These are phyloP conservation scores for Chytriomyces hyalinus DNA, from an alignment of 192 early-diverging fungal genomes.

Conservation along the genomic window DNA sequence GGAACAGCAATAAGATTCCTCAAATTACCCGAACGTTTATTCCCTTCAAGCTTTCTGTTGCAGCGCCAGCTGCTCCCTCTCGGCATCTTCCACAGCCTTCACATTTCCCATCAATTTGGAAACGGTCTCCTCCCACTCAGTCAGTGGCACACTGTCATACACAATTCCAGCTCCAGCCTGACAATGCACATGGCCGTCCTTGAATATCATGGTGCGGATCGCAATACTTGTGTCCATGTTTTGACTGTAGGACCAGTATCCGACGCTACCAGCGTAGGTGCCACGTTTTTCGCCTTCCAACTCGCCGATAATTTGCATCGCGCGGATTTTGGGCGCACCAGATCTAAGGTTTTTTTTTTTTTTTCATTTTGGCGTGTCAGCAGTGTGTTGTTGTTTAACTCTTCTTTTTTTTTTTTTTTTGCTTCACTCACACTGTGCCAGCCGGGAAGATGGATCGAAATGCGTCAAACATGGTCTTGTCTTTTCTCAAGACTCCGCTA, in stretches of 20 bases:
- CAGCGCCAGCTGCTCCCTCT: conserved; percentile 52
- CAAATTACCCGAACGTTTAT: too few species aligned
- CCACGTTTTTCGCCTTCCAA: conserved; percentile 93
- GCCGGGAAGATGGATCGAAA: conserved; percentile 98
- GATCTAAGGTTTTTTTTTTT: conserved; percentile 38
- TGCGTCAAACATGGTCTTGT: conserved; percentile 90
- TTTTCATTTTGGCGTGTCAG: too few species aligned
- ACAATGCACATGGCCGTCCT: conserved; percentile 91
- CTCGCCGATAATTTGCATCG: conserved; percentile 92
- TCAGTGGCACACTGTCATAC: conserved; percentile 87
- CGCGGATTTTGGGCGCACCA: conserved; percentile 98
- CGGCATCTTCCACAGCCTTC: conserved; percentile 84
- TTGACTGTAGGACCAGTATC: conserved; percentile 93
- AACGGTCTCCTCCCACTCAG: conserved; percentile 96
- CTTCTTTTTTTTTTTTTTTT: too few species aligned
- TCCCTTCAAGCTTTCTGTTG: conserved; percentile 15
- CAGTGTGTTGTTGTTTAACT: too few species aligned
- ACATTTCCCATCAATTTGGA: conserved; percentile 94
- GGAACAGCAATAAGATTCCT: too few species aligned
- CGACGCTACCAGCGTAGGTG: conserved; percentile 74
- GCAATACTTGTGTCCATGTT: conserved; percentile 97
- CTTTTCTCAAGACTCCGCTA: conserved; percentile 84
- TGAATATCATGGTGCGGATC: conserved; percentile 98
- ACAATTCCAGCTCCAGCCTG: conserved; percentile 98
- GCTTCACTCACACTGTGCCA: conserved; percentile 72